Percentiles rank a stretch among this genome's conserved stretches.
phyloP scores from a whole-genome alignment of 345 rosid genomes.

The Salix caprea region DNA sequence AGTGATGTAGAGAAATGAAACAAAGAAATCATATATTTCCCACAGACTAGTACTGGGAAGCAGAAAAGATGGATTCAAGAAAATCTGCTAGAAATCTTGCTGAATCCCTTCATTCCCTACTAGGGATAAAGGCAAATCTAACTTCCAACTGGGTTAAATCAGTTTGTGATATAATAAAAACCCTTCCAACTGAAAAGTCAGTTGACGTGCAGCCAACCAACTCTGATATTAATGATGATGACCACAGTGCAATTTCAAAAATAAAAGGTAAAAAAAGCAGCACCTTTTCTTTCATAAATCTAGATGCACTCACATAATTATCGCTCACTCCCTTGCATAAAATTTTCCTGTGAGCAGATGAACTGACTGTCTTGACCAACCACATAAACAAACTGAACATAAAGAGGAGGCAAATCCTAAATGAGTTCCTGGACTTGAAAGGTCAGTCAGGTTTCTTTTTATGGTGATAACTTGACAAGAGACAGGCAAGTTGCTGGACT shows the following conservation, averaged over 20 bases:
- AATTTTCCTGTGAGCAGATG: slow-evolving; percentile 35
- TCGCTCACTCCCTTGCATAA: slow-evolving; percentile 1
- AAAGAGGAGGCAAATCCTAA: slow-evolving; percentile 59
- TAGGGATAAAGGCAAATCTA: slow-evolving; percentile 54
- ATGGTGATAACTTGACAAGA: background rate
- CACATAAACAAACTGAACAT: slow-evolving; percentile 43
- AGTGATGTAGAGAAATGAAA: background rate
- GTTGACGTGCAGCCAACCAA: background rate
- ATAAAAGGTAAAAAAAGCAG: slow-evolving; percentile 33
- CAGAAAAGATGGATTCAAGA: slow-evolving; percentile 22
- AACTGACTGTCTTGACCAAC: slow-evolving; percentile 38
- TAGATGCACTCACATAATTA: background rate
- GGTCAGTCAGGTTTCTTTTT: slow-evolving; percentile 36
- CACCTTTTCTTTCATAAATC: background rate
- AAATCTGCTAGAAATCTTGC: slow-evolving; percentile 40
- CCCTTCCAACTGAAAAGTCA: slow-evolving; percentile 18
- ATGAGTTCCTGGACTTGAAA: slow-evolving; percentile 71
- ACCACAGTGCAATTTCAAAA: slow-evolving; percentile 20
- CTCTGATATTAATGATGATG: slow-evolving; percentile 11
- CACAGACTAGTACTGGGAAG: background rate
- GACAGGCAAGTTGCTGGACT: background rate
- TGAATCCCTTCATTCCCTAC: slow-evolving; percentile 60
- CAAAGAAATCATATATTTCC: too few relatives aligned
- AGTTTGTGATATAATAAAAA: slow-evolving; percentile 49
- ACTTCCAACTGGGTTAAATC: slow-evolving; percentile 61